phyloP scores from a whole-genome alignment of 2,329 filamentous ascomycete species.

The Colletotrichum liaoningense region DNA sequence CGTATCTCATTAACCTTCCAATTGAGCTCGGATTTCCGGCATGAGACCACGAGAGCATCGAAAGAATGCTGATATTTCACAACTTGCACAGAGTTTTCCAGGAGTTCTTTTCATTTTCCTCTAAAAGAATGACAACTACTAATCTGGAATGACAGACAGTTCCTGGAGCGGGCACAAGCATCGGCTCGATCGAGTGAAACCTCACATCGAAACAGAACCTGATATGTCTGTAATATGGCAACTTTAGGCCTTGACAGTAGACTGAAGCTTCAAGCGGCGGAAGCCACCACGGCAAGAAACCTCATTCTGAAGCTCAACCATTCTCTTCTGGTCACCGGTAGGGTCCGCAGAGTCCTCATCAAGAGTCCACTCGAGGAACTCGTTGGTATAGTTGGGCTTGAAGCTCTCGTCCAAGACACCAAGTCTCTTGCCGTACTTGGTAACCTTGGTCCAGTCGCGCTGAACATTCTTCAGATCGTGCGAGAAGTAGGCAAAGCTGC shows the following conservation, averaged over 20 bases:
- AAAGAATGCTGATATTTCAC: neutral
- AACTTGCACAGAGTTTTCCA: neutral
- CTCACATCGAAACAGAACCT: too few species aligned
- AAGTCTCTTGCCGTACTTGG: constrained; percentile 79
- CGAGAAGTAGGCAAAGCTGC: constrained; percentile 81
- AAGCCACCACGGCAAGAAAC: constrained; percentile 76
- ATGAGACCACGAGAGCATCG: neutral
- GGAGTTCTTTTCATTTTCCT: neutral
- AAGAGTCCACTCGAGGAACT: constrained; percentile 74
- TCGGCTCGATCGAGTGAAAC: neutral
- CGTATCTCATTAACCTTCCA: too few species aligned
- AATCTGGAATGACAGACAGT: neutral
- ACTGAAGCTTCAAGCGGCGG: constrained; percentile 53
- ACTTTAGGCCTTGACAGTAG: constrained; percentile 16
- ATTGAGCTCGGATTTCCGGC: neutral
- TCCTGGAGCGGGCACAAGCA: neutral
- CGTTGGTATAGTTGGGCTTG: constrained; percentile 80
- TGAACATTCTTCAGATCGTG: constrained; percentile 79
- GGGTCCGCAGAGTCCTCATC: constrained; percentile 75
- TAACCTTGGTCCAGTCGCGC: constrained; percentile 83
- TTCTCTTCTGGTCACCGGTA: constrained; percentile 78
- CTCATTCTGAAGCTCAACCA: constrained; percentile 75
- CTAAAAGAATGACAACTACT: neutral
- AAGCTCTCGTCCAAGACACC: constrained; percentile 74
- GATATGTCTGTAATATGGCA: too few species aligned